Conservation (phyloP, 2,329 filamentous ascomycete species). For the Orbilia ellipsospora region DNA sequence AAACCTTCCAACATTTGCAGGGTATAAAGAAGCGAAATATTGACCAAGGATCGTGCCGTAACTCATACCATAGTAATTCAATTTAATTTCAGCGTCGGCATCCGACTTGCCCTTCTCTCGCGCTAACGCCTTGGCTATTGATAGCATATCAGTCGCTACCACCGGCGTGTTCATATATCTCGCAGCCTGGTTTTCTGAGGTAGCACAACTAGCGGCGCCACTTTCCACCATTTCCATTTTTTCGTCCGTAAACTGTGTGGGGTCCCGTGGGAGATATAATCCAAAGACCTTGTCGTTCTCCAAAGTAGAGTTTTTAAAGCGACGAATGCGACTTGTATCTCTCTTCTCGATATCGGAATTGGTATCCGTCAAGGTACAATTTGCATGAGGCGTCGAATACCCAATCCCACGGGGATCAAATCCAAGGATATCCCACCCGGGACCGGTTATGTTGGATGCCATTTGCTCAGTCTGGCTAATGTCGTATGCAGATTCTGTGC, state of each 20-base stretch:
- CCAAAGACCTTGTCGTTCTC: not conserved
- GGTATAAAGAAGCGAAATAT: conserved; percentile 50
- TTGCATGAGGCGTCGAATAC: conserved; percentile 35
- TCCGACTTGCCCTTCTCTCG: conserved; percentile 29
- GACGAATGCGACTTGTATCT: not conserved
- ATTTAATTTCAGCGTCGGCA: conserved; percentile 8
- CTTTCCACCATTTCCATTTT: not conserved
- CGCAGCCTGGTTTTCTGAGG: conserved; percentile 22
- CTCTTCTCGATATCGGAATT: conserved; percentile 8
- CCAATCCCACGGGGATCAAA: conserved; percentile 49
- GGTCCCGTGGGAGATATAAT: not conserved
- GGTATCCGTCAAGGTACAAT: conserved; percentile 1
- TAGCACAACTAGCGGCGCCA: conserved; percentile 2
- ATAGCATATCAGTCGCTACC: conserved; percentile 50
- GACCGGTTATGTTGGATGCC: conserved; percentile 5
- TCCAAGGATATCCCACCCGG: conserved; percentile 42
- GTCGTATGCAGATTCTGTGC: conserved; percentile 62
- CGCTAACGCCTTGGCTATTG: conserved; percentile 39
- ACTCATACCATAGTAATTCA: conserved; percentile 44
- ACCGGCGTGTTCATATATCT: conserved; percentile 41
- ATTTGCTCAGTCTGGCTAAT: not conserved
- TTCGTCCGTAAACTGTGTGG: conserved; percentile 8
- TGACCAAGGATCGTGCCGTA: conserved; percentile 49
- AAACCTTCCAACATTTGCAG: conserved; percentile 40
- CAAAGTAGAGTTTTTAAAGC: conserved; percentile 32